Evolutionary conservation across 768 basidiomycete species (phyloP).

Genomic region (Hypholoma sublateritium): DNA sequence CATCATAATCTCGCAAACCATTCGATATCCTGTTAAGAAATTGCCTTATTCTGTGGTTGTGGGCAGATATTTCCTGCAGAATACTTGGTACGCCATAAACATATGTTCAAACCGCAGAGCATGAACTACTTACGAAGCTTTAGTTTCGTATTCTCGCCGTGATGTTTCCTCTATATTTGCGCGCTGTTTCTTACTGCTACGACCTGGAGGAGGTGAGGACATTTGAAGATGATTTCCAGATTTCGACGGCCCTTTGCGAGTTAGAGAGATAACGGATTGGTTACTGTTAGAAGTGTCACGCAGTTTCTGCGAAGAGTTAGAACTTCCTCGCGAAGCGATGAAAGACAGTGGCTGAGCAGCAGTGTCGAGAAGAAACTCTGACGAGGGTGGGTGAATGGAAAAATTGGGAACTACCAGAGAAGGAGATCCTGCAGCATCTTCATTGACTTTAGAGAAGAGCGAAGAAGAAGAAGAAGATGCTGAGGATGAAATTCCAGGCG

Average conservation of each 20-base stretch:
- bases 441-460: constrained; percentile 7
- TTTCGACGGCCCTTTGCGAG: constrained; percentile 6
- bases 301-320: constrained; percentile 14
- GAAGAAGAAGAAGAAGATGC: constrained; percentile 4
- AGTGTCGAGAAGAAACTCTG: constrained; percentile 11
- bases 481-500: constrained; percentile 15
- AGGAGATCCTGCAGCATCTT: not conserved
- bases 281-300: constrained; percentile 6
- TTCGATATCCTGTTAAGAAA: constrained; percentile 64
- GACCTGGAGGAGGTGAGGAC: constrained; percentile 1
- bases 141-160: constrained; percentile 57
- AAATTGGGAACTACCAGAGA: constrained; percentile 17
- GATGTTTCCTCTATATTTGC: constrained; percentile 47
- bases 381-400: constrained; percentile 21
- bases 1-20: constrained; percentile 65
- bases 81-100: constrained; percentile 37
- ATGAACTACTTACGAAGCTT: constrained; percentile 42
- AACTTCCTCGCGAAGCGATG: constrained; percentile 13
- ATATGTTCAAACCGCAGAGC: constrained; percentile 4
- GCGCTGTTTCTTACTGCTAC: constrained; percentile 30
- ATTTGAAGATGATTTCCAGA: constrained; percentile 1
- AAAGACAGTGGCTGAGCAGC: constrained; percentile 6
- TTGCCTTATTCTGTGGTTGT: constrained; percentile 70
- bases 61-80: constrained; percentile 54
- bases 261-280: constrained; percentile 12